Evolutionary conservation across 2,329 filamentous ascomycete genomes (phyloP), one percentile per base, ranked within the genome.

Genomic region (Geosmithia putterillii): DNA sequence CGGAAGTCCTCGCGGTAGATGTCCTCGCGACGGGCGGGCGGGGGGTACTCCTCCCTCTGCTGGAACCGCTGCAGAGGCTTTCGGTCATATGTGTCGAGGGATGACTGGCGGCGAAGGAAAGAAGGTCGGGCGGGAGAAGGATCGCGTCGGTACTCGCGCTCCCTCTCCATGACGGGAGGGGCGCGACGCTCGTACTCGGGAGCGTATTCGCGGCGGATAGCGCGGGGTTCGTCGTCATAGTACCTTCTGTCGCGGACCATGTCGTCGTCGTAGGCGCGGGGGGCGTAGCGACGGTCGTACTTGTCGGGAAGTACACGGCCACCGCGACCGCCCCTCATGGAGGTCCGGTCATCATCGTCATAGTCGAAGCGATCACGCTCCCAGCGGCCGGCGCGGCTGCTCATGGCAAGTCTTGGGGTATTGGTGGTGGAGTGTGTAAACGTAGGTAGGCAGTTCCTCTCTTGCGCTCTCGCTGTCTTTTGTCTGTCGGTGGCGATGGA

Each of bases 21-120:
- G 46, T 69, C 72, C 44, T 67, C 64, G 4, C 67, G 60, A 43
- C 69, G 61, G 10, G 67, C 68, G 2, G 78, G 76, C n/a, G 75
- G 69, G n/a, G 73, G 70, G 51, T 80, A 79, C 47, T 83, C 78
- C 42, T 79, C 75, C 18, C 71, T 61, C 34, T 81, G 71, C 43
- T 68, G 69, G 50, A 70, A 67, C 41, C 59, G 57, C 8, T 62
- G 62, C 3, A 62, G 56, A 1, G 85, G 82, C 22, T 79, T 79
- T 41, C 88, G 80, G 61, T 95, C 89, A 57, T 87, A 95, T 0
- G 85, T 94, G 59, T 95, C 89, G 35, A 95, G 71, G 42, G 87
- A 94, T 14, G 87, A 94, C 59, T 94, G 88, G 38, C 89, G 78
- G 45, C 89, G 77, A 42, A 92, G 56, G 49, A 89, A 71, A 23